Base-by-base conservation (phyloP, 345 rosid species). In the Corchorus olitorius region DNA sequence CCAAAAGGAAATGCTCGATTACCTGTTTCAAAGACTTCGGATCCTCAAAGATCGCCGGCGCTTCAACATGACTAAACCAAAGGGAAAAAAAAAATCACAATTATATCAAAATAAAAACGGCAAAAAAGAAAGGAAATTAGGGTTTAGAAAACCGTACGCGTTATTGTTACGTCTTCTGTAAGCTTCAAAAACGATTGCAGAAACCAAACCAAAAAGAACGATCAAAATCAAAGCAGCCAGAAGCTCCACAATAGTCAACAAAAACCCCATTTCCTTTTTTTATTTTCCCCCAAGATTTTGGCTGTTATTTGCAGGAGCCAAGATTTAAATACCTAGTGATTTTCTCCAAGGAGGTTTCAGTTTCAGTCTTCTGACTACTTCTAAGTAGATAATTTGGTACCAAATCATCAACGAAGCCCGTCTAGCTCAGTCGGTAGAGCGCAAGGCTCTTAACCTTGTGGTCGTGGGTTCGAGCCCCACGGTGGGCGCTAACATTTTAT, bases 11-110 rank as follows among this genome's bases (percentile, higher is more conserved):
- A 52, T 34, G 65, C 33, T 27, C 27, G 52, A 52, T 71, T 77
- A 96, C 99, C 93, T 87, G 81, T 43, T 89, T 92, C 67, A 87
- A 80, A 2, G 97, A 89, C 78, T 76, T 89, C 8, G 97, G 98
- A 90, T 92, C 98, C 81, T 96, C 93, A 72, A 96, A 85, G 72
- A 87, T 46, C 56, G 87, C 88, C 65, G 89, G 80, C 22, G 83
- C 86, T 69, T 87, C 94, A 50, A 87, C 84, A 68, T 88, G 90
- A 74, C 99, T 95, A 75, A 1, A 39, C 33, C 74, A 77, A 74
- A 66, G 52, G 34, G n/a, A n/a, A n/a, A 80, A 20, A 4, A 43
- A 60, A 20, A 66, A 41, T 35, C n/a, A 52, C 19, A 55, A 22
- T 46, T 8, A 41, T 6, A 75, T 27, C 35, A 15, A 55, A 43